A percentile compares a stretch with the other conserved stretches of the same genome.
phyloP scores from a whole-genome alignment of 441 rosid species.

The Capsella rubella region DNA sequence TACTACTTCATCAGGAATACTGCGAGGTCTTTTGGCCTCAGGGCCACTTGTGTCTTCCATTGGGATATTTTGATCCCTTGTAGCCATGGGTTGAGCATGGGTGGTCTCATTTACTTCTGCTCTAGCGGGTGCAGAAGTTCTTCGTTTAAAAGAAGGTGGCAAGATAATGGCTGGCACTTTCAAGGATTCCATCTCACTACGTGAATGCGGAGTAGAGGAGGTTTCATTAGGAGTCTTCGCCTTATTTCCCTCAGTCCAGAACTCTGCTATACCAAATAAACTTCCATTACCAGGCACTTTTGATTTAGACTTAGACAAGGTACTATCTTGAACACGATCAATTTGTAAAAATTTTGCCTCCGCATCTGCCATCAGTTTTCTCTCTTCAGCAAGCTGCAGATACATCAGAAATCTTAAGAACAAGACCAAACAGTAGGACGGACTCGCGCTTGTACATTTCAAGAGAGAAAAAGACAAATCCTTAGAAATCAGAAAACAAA shows the following conservation, averaged over 20 bases:
- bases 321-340: conserved; percentile 39
- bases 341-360: conserved; percentile 57
- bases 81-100: conserved; percentile 25
- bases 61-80: conserved; percentile 10
- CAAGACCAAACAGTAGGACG: conserved; percentile 1
- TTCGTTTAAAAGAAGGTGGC: conserved; percentile 44
- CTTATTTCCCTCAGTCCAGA: conserved; percentile 37
- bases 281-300: conserved; percentile 39
- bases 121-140: conserved; percentile 30
- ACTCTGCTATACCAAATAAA: conserved; percentile 41
- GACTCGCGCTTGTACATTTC: background rate
- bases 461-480: background rate
- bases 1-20: conserved; percentile 31
- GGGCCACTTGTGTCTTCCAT: background rate
- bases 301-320: conserved; percentile 26
- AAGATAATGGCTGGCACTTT: conserved; percentile 40
- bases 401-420: background rate
- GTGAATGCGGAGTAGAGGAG: conserved; percentile 15
- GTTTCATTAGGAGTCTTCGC: conserved; percentile 16
- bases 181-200: background rate
- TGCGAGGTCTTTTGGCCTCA: conserved; percentile 36
- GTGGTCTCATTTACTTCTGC: conserved; percentile 27
- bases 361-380: conserved; percentile 63
- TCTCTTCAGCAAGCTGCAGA: conserved; percentile 72
- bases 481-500: conserved; percentile 27